Evolutionary conservation across 192 early-diverging fungal genomes (phyloP).

Genomic region (Umbelopsis sp.): DNA sequence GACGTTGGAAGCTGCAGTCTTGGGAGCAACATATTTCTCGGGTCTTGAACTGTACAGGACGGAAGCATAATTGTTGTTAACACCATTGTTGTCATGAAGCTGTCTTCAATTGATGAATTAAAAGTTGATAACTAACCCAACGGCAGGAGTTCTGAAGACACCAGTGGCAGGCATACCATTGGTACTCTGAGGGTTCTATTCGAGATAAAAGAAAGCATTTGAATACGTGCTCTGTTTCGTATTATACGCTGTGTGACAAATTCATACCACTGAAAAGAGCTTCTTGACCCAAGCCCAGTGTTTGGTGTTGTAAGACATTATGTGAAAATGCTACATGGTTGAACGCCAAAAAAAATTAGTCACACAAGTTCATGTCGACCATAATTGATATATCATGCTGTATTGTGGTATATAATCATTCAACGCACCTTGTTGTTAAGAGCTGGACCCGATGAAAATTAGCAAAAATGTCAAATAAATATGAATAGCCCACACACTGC

Average conservation of each 20-base stretch:
- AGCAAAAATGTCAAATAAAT: constrained; percentile 8
- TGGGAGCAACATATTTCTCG: constrained; percentile 53
- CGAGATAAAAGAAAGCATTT: background rate
- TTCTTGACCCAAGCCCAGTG: constrained; percentile 50
- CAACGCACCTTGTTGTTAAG: constrained; percentile 14
- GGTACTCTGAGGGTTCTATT: constrained; percentile 63
- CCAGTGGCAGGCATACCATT: constrained; percentile 69
- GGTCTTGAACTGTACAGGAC: constrained; percentile 49
- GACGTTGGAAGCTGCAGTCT: constrained; percentile 65
- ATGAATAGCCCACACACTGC: background rate
- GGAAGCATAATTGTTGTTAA: background rate
- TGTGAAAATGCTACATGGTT: constrained; percentile 1
- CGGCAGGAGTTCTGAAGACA: constrained; percentile 70
- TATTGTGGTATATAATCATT: background rate
- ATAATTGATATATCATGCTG: background rate
- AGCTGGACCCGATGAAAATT: constrained; percentile 13
- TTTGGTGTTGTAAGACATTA: constrained; percentile 45
- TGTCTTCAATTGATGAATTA: background rate
- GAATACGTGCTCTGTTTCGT: background rate
- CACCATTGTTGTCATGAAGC: background rate
- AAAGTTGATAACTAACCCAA: constrained; percentile 47
- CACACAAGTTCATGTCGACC: too few relatives aligned
- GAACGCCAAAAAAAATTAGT: too few relatives aligned
- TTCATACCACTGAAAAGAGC: constrained; percentile 45
- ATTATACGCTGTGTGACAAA: background rate